Evolutionary conservation across 2,329 filamentous ascomycete genomes (phyloP), one percentile per base, ranked within the genome.

Genomic region (Colletotrichum tamarilloi): DNA sequence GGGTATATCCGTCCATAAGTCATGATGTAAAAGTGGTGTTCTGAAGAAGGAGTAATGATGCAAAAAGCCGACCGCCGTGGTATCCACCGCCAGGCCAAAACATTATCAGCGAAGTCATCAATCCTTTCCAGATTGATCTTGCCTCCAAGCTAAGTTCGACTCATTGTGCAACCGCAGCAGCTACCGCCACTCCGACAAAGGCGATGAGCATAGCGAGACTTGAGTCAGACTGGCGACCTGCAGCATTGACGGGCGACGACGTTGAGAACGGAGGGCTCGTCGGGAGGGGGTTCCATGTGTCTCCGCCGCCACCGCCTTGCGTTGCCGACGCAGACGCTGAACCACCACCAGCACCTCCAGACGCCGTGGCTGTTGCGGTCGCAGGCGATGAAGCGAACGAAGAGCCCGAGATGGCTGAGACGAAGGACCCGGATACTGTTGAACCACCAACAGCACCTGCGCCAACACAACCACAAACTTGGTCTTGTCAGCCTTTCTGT

Each of bases 1-100:
- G 65, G 69, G 69, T 72, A 72, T 72, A 68, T 63, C 38, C 69
- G 64, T 72, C 69, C 35, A 52, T 72, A 58, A 63, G 38, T 63
- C 65, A 24, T 68, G 58, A 28, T 58, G 24, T 26, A 56, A 68
- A n/a, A 53, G 38, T 32, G 52, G 19, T 58, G 0, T 53, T 32
- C 24, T 58, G 28, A 55, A 52, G 9, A 26, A 24, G 28, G 26
- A 60, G 22, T 38, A 14, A 19, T 35, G 5, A 26, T 22, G 28
- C 8, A 26, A 32, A 4, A 2, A 19, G 22, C 32, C 16, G 16
- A 3, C 5, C 14, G 24, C 9, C 66, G 12, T 14, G n/a, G 2
- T 14, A 4, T n/a, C 3, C 3, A 14, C 11, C 8, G 6, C 16
- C 4, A 11, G 16, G 38, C 14, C 5, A 19, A 42, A 42, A 42